Evolutionary conservation across 352 stramenopile genomes (phyloP), one percentile per base, ranked within the genome.

Genomic region (Globisporangium abappressorium): DNA sequence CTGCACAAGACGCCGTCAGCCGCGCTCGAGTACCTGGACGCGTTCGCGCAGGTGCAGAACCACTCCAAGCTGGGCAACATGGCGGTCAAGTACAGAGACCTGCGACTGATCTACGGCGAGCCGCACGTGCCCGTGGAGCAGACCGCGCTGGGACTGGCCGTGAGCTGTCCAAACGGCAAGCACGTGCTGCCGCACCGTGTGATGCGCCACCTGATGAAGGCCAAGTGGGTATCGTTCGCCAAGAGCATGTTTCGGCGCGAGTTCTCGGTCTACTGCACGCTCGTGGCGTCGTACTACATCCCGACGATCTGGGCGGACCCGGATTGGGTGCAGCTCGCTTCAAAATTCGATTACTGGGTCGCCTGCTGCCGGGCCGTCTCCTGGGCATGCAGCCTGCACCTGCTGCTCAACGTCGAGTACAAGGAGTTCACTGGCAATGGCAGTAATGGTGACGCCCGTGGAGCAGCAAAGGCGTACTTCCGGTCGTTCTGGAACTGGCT

Each of bases 181-280:
- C 65, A 71, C 22, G 78, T 90, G 49, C 65, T 91, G 6, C 80
- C 78, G n/a, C 82, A 91, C 58, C 76, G 79, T 56, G 63, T 85
- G 26, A 80, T 91, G 62, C 72, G 76, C 54, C 78, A 86, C 58
- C 64, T 89, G 18, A 70, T 89, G 49, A 70, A 65, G 33, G 70
- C 76, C 67, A 91, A 91, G 68, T 91, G 82, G 81, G 77, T 80
- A n/a, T 77, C 70, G 60, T 91, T 91, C 65, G 82, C 73, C 4
- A 67, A 71, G 6, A 34, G 62, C 34, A 83, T 84, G 72, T 91
- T 89, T 64, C 72, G 72, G 5, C 68, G 72, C 55, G 80, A 91
- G 62, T 82, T 91, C 18, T 64, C 66, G 12, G 78, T 73, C 5
- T 88, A 89, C 70, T 75, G 71, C 59, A 60, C 74, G 54, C 65